Percentiles rank a stretch among this genome's conserved stretches.
These are phyloP conservation scores for Colletotrichum theobromicola DNA, from an alignment of 2,329 filamentous ascomycete species.

Conservation along the genomic window DNA sequence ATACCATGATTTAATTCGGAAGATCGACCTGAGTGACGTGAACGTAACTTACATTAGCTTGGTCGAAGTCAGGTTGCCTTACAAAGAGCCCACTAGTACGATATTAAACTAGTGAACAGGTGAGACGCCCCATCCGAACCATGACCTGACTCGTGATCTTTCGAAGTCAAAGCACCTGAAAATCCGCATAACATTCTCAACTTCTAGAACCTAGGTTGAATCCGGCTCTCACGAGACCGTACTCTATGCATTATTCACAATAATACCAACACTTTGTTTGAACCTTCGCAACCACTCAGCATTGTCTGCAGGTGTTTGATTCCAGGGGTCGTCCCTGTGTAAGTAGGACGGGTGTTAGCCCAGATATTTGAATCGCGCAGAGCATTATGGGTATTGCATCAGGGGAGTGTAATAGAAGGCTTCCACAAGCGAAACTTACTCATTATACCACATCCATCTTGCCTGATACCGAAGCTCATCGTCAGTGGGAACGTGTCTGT, in stretches of 20 bases:
- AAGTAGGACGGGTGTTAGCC: background rate
- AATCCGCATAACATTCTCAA: background rate
- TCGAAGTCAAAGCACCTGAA: no score
- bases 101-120: no score
- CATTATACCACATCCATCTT: constrained; percentile 31
- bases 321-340: constrained; percentile 38
- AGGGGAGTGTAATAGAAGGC: background rate
- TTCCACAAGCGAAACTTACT: constrained; percentile 12
- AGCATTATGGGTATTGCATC: background rate
- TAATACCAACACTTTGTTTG: background rate
- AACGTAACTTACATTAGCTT: no score
- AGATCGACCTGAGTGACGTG: no score
- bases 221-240: background rate
- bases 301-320: constrained; percentile 41
- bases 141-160: no score
- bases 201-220: background rate
- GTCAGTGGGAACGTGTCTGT: constrained; percentile 34
- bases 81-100: no score
- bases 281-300: constrained; percentile 28
- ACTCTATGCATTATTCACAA: background rate
- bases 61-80: no score
- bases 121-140: no score
- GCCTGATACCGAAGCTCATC: constrained; percentile 37
- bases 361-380: background rate
- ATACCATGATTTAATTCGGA: no score